Percentiles rank a stretch among this genome's conserved stretches.
Evolutionary conservation across 1,284 basidiomycete genomes (phyloP).

Genomic region (Fomitiporia mediterranea): DNA sequence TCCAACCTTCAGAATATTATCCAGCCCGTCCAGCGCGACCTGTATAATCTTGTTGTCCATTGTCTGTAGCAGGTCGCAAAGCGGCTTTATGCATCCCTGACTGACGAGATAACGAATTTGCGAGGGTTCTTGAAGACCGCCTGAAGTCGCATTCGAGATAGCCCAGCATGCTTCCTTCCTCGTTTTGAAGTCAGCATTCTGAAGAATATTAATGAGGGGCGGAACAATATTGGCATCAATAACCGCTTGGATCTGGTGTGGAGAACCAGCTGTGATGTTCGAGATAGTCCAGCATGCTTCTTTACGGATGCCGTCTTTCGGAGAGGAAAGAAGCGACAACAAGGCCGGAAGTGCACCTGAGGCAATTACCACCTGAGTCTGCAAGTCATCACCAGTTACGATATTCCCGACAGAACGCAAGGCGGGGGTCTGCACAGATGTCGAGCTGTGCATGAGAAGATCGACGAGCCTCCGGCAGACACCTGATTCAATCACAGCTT

Average conservation of each 20-base stretch:
- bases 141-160: conserved; percentile 98
- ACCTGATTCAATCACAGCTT: conserved; percentile 98
- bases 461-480: conserved; percentile 98
- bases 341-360: conserved; percentile 94
- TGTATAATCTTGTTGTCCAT: conserved; percentile 99
- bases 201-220: conserved; percentile 97
- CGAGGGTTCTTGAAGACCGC: conserved; percentile 92
- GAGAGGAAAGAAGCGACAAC: conserved; percentile 86
- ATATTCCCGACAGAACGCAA: conserved; percentile 98
- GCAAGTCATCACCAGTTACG: conserved; percentile 97
- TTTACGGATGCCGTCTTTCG: conserved; percentile 93
- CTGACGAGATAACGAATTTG: conserved; percentile 98
- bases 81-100: conserved; percentile 98
- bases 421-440: conserved; percentile 98
- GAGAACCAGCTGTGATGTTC: conserved; percentile 96
- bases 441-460: conserved; percentile 94
- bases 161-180: conserved; percentile 99
- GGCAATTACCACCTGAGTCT: conserved; percentile 97
- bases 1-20: conserved; percentile 98
- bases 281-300: conserved; percentile 99
- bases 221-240: conserved; percentile 91
- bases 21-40: conserved; percentile 93
- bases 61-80: conserved; percentile 93
- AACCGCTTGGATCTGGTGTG: conserved; percentile 91
- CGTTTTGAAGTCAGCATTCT: conserved; percentile 98